Percentiles rank a stretch among this genome's conserved stretches.
Evolutionary conservation across 2,329 filamentous ascomycete genomes (phyloP).

Genomic region (Aaosphaeria pasadenensis): DNA sequence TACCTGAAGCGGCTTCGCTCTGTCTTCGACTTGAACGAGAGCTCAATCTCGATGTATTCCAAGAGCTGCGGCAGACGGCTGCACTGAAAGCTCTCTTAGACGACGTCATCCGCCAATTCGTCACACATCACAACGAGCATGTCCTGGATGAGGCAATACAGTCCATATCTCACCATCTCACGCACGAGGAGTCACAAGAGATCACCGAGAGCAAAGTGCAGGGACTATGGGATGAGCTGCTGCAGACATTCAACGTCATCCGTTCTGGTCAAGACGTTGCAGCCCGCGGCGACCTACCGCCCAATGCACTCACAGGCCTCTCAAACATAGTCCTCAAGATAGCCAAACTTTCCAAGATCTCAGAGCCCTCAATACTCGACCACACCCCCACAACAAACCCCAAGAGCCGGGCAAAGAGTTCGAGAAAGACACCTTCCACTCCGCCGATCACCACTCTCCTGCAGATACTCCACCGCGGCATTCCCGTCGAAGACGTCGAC

Average conservation of each 20-base stretch:
- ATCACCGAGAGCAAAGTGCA: slow-evolving; percentile 76
- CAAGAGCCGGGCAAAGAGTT: slow-evolving; percentile 20
- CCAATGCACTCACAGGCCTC: slow-evolving; percentile 65
- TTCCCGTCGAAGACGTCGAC: slow-evolving; percentile 62
- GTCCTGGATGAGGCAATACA: slow-evolving; percentile 81
- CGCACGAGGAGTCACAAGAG: slow-evolving; percentile 86
- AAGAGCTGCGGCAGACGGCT: slow-evolving; percentile 82
- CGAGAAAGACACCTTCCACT: slow-evolving; percentile 24
- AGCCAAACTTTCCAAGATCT: slow-evolving; percentile 74
- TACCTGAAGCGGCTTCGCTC: slow-evolving; percentile 78
- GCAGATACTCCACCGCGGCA: slow-evolving; percentile 70
- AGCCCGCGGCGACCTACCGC: slow-evolving; percentile 65
- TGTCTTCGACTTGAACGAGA: slow-evolving; percentile 84
- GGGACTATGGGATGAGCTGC: slow-evolving; percentile 79
- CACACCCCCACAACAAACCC: slow-evolving; percentile 43
- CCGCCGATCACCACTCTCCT: slow-evolving; percentile 67
- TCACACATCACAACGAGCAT: slow-evolving; percentile 81
- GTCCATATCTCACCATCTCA: slow-evolving; percentile 79
- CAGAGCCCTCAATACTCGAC: slow-evolving; percentile 74
- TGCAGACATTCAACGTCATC: slow-evolving; percentile 71
- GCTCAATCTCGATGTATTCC: slow-evolving; percentile 82
- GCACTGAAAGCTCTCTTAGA: slow-evolving; percentile 79
- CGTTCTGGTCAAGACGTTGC: slow-evolving; percentile 67
- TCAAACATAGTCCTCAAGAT: slow-evolving; percentile 75
- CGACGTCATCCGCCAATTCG: slow-evolving; percentile 91